These are phyloP conservation scores for Craterostigma plantagineum DNA, from an alignment of 257 asterid genomes.

Conservation along the genomic window DNA sequence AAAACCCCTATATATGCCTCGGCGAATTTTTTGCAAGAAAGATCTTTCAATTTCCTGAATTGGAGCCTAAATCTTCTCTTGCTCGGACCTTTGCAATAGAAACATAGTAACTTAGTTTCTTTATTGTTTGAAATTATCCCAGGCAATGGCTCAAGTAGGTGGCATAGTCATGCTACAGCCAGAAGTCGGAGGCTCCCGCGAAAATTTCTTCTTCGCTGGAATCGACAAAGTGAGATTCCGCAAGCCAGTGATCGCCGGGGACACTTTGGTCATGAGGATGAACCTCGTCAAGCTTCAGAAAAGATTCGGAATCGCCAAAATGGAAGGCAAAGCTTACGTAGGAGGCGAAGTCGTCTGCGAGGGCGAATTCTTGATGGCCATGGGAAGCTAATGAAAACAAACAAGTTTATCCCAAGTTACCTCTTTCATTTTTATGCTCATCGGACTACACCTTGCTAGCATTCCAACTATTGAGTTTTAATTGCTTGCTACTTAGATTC, in stretches of 20 bases:
- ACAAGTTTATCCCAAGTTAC: too few species aligned
- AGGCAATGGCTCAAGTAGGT: constrained; percentile 99
- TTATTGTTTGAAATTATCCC: constrained; percentile 12
- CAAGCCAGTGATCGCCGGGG: constrained; percentile 80
- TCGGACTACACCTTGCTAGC: too few species aligned
- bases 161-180: constrained; percentile 77
- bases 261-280: constrained; percentile 80
- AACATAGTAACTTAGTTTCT: neutral
- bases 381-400: constrained; percentile 25
- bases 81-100: too few species aligned
- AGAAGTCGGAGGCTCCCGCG: constrained; percentile 73
- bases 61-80: too few species aligned
- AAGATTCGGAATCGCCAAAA: constrained; percentile 80
- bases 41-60: too few species aligned
- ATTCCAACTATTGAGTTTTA: too few species aligned
- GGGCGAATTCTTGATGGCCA: constrained; percentile 91
- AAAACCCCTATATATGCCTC: too few species aligned
- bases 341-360: constrained; percentile 64
- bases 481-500: too few species aligned
- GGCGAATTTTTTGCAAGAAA: too few species aligned
- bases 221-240: constrained; percentile 77
- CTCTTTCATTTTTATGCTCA: constrained; percentile 1
- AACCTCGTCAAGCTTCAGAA: constrained; percentile 63
- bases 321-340: constrained; percentile 93
- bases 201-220: constrained; percentile 77